A percentile compares a stretch with the other conserved stretches of the same genome.
phyloP scores from a whole-genome alignment of 371 early-diverging fungal genomes.

The Syncephalastrum monosporum region DNA sequence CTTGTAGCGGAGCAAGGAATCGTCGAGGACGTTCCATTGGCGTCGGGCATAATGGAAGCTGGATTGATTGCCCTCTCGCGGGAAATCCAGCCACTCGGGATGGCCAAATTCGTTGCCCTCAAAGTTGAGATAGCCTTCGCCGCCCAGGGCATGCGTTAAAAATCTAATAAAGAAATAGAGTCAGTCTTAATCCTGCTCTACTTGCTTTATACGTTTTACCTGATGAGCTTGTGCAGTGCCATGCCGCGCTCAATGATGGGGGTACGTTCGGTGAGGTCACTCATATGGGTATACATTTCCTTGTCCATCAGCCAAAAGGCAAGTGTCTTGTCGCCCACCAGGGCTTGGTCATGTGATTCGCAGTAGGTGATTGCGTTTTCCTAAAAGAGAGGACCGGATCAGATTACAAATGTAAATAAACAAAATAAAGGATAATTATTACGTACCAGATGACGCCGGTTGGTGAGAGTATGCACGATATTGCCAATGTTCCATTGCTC shows the following conservation, averaged over 20 bases:
- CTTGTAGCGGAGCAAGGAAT: constrained; percentile 85
- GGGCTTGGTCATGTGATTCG: constrained; percentile 96
- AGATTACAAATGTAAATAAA: too few relatives aligned
- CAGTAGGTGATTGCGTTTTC: constrained; percentile 92
- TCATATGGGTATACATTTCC: constrained; percentile 97
- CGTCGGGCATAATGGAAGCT: constrained; percentile 94
- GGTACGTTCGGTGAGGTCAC: constrained; percentile 75
- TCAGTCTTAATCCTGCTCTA: neutral
- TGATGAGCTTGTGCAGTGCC: constrained; percentile 94
- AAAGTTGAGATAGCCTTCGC: constrained; percentile 95
- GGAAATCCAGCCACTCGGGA: constrained; percentile 98
- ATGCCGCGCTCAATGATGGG: constrained; percentile 93
- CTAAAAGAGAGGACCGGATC: constrained; percentile 21
- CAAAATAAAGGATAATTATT: constrained; percentile 10
- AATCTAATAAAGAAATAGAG: constrained; percentile 32
- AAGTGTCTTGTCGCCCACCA: constrained; percentile 96
- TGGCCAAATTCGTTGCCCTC: constrained; percentile 98
- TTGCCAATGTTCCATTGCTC: constrained; percentile 93
- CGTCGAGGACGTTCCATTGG: constrained; percentile 91
- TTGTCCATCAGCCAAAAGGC: constrained; percentile 99
- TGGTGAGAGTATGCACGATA: constrained; percentile 84
- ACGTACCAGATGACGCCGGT: constrained; percentile 74
- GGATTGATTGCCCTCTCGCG: constrained; percentile 88
- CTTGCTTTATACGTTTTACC: constrained; percentile 32
- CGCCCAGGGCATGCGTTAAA: constrained; percentile 86